Evolutionary conservation across 352 stramenopile genomes (phyloP).

Genomic region (Phytophthora colocasiae): DNA sequence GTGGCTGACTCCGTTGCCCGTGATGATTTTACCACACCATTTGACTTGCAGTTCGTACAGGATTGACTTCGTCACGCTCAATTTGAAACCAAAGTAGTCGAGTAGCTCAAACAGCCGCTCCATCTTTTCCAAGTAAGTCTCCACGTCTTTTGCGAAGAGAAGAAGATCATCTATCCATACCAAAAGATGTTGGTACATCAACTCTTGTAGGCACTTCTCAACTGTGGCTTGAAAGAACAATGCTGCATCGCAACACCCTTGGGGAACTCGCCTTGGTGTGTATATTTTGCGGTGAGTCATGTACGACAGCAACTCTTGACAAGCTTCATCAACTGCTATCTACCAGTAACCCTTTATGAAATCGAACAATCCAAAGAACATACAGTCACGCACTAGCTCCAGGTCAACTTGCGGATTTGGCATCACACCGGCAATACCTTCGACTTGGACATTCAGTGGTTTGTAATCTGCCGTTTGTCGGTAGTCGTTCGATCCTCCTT

Average conservation of each 20-base stretch:
- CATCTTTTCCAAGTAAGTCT: too few species aligned
- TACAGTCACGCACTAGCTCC: constrained; percentile 5
- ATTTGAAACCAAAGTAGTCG: constrained; percentile 30
- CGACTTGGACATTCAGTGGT: constrained; percentile 6
- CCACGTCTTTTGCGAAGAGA: too few species aligned
- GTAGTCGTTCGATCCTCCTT: not conserved
- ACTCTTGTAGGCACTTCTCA: too few species aligned
- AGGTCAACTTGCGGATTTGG: constrained; percentile 16
- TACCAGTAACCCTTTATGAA: constrained; percentile 33
- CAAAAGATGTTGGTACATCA: too few species aligned
- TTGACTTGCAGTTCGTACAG: constrained; percentile 25
- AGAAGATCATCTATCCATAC: too few species aligned
- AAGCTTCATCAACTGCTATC: constrained; percentile 14
- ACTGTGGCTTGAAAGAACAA: too few species aligned
- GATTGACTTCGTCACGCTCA: constrained; percentile 31
- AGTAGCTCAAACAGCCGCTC: not conserved
- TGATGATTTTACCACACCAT: constrained; percentile 30
- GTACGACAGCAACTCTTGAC: too few species aligned
- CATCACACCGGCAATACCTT: constrained; percentile 21
- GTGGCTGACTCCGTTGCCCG: not conserved
- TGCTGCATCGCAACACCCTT: too few species aligned
- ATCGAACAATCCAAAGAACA: constrained; percentile 23
- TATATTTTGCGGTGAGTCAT: too few species aligned
- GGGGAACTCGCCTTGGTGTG: too few species aligned
- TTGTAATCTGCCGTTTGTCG: constrained; percentile 17